Percentiles rank a stretch among this genome's conserved stretches.
Conservation (phyloP, 2,329 filamentous ascomycete genomes). For the Sclerotinia trifoliorum region DNA sequence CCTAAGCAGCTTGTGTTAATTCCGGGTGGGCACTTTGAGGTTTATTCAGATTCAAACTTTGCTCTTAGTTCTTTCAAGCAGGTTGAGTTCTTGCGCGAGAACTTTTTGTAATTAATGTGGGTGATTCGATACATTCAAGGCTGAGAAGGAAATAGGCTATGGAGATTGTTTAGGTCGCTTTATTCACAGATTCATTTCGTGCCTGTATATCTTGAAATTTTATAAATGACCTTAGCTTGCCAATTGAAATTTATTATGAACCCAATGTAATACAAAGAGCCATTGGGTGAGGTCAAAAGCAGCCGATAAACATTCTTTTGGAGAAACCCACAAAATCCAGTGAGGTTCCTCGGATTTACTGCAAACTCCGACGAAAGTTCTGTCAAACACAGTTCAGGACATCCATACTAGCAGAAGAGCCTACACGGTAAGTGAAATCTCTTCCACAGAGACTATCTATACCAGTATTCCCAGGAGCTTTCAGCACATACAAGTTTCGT, state of each 20-base stretch:
- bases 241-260: neutral
- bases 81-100: slow-evolving; percentile 39
- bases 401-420: neutral
- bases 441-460: too few species aligned
- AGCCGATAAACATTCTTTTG: neutral
- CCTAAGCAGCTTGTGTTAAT: too few species aligned
- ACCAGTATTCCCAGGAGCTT: too few species aligned
- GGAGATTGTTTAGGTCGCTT: neutral
- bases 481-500: too few species aligned
- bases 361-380: neutral
- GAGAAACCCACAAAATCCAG: neutral
- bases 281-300: neutral
- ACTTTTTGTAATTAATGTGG: slow-evolving; percentile 21
- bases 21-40: too few species aligned
- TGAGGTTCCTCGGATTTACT: neutral
- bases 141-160: neutral
- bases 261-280: neutral
- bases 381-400: neutral
- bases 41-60: slow-evolving; percentile 28
- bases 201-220: neutral
- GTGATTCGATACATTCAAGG: neutral
- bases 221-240: neutral
- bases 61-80: slow-evolving; percentile 42
- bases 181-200: neutral
- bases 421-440: neutral